These are phyloP conservation scores for Brasenia schreberi DNA, from an alignment of 164 flowering plant species.

Conservation along the genomic window DNA sequence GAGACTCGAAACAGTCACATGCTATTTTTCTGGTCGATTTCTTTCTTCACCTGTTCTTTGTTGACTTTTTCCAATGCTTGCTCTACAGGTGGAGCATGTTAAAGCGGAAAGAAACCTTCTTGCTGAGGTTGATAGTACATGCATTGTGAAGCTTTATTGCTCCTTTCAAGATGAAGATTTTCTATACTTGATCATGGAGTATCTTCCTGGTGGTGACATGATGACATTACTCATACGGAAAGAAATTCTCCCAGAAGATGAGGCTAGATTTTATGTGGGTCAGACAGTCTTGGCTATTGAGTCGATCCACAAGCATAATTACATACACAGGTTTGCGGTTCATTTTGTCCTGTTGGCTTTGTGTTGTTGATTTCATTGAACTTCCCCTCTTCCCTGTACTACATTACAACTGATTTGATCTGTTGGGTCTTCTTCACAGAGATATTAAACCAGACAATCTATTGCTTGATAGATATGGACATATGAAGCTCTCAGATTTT, in stretches of 20 bases:
- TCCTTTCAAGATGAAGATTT: slow-evolving; percentile 45
- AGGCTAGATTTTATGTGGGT: slow-evolving; percentile 37
- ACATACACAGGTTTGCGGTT: slow-evolving; percentile 33
- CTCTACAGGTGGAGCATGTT: slow-evolving; percentile 38
- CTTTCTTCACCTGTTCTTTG: background rate
- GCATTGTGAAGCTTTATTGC: slow-evolving; percentile 40
- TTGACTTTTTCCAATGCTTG: background rate
- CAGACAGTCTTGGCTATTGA: slow-evolving; percentile 44
- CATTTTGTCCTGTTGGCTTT: background rate
- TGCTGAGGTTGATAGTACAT: slow-evolving; percentile 43
- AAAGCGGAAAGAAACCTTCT: slow-evolving; percentile 43
- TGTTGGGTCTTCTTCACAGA: slow-evolving; percentile 9
- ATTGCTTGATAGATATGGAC: slow-evolving; percentile 31
- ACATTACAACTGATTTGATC: background rate
- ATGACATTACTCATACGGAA: slow-evolving; percentile 46
- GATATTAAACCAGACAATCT: slow-evolving; percentile 42
- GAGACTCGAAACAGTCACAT: background rate
- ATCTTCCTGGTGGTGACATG: slow-evolving; percentile 51
- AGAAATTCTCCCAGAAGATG: slow-evolving; percentile 39
- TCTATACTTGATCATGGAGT: slow-evolving; percentile 40
- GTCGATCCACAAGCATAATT: slow-evolving; percentile 43
- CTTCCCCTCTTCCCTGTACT: background rate
- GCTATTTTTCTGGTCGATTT: background rate
- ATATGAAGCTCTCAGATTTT: slow-evolving; percentile 39
- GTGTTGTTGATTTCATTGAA: background rate